Conservation (phyloP, 2,329 filamentous ascomycete genomes). For the Claviceps humidiphila region DNA sequence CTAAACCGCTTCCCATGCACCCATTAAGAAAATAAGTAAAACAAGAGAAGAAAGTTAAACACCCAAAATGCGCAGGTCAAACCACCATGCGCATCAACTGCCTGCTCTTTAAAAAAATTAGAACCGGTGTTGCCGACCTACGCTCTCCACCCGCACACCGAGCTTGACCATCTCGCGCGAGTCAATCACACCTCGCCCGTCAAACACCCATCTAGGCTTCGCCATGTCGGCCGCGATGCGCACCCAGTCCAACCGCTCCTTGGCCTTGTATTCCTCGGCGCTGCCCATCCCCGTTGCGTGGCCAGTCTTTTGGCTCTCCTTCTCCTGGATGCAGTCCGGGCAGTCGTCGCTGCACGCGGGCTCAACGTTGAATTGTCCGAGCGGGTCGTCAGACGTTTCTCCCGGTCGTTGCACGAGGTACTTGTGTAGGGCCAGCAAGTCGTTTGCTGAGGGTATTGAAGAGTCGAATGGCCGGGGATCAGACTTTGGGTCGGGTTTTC, state of each 20-base stretch:
- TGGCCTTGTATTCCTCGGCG: conserved; percentile 31
- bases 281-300: conserved; percentile 29
- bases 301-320: conserved; percentile 23
- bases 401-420: conserved; percentile 24
- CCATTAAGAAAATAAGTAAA: not conserved
- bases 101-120: conserved; percentile 9
- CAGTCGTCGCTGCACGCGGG: conserved; percentile 32
- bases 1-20: too few species aligned
- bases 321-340: conserved; percentile 35
- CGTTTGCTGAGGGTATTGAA: conserved; percentile 26
- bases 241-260: conserved; percentile 38
- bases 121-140: conserved; percentile 34
- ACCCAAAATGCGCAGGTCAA: not conserved
- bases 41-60: not conserved
- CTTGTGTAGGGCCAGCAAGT: conserved; percentile 35
- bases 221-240: conserved; percentile 35
- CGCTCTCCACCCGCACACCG: conserved; percentile 38
- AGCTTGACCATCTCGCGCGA: conserved; percentile 32
- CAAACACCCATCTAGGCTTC: conserved; percentile 42
- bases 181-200: conserved; percentile 42
- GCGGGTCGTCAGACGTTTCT: conserved; percentile 26
- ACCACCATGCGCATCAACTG: conserved; percentile 6
- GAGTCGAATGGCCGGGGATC: conserved; percentile 34
- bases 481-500: conserved; percentile 25
- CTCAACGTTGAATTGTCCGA: conserved; percentile 30